These are phyloP conservation scores for Trichocladium uniseriatum DNA, from an alignment of 495 filamentous ascomycete genomes.

Conservation along the genomic window DNA sequence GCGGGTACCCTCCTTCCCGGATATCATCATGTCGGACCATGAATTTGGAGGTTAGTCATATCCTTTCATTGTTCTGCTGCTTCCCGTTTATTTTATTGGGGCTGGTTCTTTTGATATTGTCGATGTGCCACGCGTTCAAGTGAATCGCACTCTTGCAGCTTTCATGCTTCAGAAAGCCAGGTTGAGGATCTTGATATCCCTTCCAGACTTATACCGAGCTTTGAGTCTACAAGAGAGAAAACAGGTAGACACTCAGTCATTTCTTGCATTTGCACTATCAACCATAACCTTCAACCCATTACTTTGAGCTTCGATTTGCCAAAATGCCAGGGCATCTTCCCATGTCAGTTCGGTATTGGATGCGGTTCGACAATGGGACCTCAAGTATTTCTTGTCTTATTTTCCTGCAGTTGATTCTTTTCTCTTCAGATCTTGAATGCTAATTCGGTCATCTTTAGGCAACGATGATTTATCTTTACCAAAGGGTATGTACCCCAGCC, in stretches of 20 bases:
- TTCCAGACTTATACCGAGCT: background rate
- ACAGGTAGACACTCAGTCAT: background rate
- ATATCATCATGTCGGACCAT: conserved; percentile 69
- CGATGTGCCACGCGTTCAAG: no score
- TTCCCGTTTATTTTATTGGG: background rate
- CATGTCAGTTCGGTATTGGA: conserved; percentile 2
- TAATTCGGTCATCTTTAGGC: conserved; percentile 39
- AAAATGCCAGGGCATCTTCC: background rate
- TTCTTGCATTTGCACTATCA: background rate
- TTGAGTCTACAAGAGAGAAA: no score
- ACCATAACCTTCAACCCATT: background rate
- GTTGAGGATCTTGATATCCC: background rate
- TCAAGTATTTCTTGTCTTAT: background rate
- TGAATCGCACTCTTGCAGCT: no score
- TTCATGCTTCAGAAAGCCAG: no score
- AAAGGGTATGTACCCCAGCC: conserved; percentile 54
- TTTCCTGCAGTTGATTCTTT: background rate
- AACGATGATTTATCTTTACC: conserved; percentile 92
- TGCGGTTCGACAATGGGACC: background rate
- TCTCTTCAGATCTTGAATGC: conserved; percentile 2
- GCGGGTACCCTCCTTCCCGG: background rate
- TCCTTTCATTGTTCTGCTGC: background rate
- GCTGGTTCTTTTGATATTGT: background rate
- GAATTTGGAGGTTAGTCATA: conserved; percentile 64
- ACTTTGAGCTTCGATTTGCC: background rate